These are phyloP conservation scores for Monosporascus sp. DNA, from an alignment of 2,329 filamentous ascomycete species.

Conservation along the genomic window DNA sequence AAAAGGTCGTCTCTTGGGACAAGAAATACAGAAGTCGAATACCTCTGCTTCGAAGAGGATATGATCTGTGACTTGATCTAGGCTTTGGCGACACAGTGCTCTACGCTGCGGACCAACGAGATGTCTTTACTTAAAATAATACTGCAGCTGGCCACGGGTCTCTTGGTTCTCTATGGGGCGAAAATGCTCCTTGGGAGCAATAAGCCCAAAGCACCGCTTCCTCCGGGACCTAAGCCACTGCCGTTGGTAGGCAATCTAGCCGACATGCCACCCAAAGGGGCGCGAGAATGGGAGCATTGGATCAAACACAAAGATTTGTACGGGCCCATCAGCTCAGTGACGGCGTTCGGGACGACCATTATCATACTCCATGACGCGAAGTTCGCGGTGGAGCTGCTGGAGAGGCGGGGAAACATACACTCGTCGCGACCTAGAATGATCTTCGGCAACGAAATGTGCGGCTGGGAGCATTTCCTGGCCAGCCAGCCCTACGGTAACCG, in stretches of 20 bases:
- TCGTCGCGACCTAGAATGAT: conserved; percentile 24
- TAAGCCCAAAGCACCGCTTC: conserved; percentile 20
- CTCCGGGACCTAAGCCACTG: conserved; percentile 43
- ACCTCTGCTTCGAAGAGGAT: too few relatives aligned
- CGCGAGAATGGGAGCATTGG: conserved; percentile 35
- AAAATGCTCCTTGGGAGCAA: neutral
- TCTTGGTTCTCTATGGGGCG: neutral
- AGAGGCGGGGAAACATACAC: conserved; percentile 27
- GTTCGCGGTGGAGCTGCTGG: conserved; percentile 31
- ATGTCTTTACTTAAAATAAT: neutral
- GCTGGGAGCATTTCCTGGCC: conserved; percentile 17
- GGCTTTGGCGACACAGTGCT: too few relatives aligned
- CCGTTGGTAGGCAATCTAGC: conserved; percentile 45
- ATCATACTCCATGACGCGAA: conserved; percentile 34
- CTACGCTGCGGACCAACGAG: neutral
- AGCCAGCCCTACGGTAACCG: conserved; percentile 16
- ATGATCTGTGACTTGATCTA: neutral
- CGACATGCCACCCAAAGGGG: conserved; percentile 37
- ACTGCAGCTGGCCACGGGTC: neutral
- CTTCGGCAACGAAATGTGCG: conserved; percentile 23
- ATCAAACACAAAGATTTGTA: conserved; percentile 33
- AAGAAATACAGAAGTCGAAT: too few relatives aligned
- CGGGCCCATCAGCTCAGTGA: conserved; percentile 34
- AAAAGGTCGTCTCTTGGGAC: too few relatives aligned
- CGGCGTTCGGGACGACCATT: conserved; percentile 33